Conservation (phyloP, 108 stramenopile genomes). For the Schizochytrium sp. region DNA sequence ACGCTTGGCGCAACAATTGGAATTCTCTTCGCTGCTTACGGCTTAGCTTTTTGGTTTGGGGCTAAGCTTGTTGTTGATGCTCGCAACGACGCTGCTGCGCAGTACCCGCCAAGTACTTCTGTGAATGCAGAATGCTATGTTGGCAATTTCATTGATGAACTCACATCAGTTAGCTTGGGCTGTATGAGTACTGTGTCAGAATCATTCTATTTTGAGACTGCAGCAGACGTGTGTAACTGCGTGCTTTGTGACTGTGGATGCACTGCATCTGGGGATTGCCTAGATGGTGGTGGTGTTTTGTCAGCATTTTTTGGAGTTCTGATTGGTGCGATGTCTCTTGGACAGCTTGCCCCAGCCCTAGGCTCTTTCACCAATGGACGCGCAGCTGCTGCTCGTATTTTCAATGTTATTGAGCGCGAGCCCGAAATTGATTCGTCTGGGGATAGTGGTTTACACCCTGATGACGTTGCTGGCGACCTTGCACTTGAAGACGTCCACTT, state of each 20-base stretch:
- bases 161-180: background rate
- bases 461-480: conserved; percentile 53
- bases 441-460: background rate
- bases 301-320: conserved; percentile 60
- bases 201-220: background rate
- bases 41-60: conserved; percentile 72
- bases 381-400: conserved; percentile 34
- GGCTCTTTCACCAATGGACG: background rate
- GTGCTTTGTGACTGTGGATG: conserved; percentile 28
- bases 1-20: conserved; percentile 76
- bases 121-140: conserved; percentile 18
- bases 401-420: conserved; percentile 53
- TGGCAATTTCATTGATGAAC: background rate
- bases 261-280: background rate
- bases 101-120: conserved; percentile 34
- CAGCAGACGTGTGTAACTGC: conserved; percentile 58
- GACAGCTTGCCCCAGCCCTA: conserved; percentile 54
- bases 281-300: conserved; percentile 49
- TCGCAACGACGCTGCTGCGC: background rate
- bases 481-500: conserved; percentile 66
- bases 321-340: conserved; percentile 60
- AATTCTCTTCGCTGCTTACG: conserved; percentile 73
- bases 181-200: background rate
- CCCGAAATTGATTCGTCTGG: conserved; percentile 30
- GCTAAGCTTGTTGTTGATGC: conserved; percentile 64